Base-by-base conservation (phyloP, 192 early-diverging fungal species). In the Coemansia guatemalensis region DNA sequence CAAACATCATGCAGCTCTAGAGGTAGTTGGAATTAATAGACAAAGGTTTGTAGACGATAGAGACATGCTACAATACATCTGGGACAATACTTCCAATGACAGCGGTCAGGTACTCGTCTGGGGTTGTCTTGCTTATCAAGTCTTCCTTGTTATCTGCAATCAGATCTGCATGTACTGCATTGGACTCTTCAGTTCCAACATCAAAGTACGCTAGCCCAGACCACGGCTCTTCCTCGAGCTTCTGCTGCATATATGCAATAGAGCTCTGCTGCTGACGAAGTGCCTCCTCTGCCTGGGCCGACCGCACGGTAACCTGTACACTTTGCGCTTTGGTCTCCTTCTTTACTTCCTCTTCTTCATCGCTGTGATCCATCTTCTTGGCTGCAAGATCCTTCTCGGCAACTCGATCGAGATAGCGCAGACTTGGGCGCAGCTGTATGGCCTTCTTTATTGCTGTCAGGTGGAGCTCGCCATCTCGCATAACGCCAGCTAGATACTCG, bases 331-430 rank as follows among this genome's bases (percentile, higher is more conserved):
- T 70, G 9, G 33, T 49, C 2, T 71, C 69, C 48, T 69, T 50
- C 9, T 81, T 69, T n/a, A 86, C 84, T 30, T 89, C 86, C 18
- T 84, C 85, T 8, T 88, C 89, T 25, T 92, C 89, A 21, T 89
- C 84, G 62, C 90, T 87, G 32, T 87, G 78, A 56, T 88, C 85
- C 65, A 87, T 76, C 58, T 89, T 88, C 55, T 69, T 85, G 5
- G 88, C 87, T 24, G 85, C 87, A 53, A 32, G 58, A 29, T 70
- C 79, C 65, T 95, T 96, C 49, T 94, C 92, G 27, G 87, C 85
- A 67, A 95, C 93, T 67, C 91, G 88, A 64, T 97, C 95, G 25
- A 96, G 75, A 71, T 99, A 96, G 58, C 88, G 88, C 39, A 99
- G 86, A 22, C 87, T 90, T 9, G 96, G 95, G 1, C 92, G 88